Conservation (phyloP, 106 monocot genomes). For the Allium fistulosum region DNA sequence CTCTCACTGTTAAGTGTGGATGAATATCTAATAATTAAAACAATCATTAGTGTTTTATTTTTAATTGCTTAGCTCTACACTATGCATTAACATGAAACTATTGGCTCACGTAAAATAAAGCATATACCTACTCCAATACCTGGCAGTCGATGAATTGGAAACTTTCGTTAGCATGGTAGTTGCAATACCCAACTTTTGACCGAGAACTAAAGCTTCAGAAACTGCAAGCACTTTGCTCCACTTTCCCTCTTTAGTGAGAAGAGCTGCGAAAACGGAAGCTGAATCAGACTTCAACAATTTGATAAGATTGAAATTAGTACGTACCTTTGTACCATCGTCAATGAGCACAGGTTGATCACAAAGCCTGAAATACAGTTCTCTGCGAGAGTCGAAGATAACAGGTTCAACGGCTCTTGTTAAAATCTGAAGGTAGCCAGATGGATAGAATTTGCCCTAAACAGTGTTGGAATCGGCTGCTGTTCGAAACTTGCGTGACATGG, state of each 20-base stretch:
- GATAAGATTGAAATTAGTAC: background rate
- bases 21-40: too few species aligned
- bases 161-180: slow-evolving; percentile 60
- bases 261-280: background rate
- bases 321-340: slow-evolving; percentile 15
- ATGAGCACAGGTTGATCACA: slow-evolving; percentile 14
- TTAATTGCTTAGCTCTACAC: too few species aligned
- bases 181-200: slow-evolving; percentile 73
- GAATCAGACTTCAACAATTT: background rate
- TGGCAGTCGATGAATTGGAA: slow-evolving; percentile 92
- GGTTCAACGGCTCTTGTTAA: slow-evolving; percentile 12
- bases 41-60: too few species aligned
- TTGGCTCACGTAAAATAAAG: too few species aligned
- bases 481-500: slow-evolving; percentile 16
- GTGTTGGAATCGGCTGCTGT: slow-evolving; percentile 24
- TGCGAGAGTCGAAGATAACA: background rate
- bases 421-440: slow-evolving; percentile 14
- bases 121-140: slow-evolving; percentile 88
- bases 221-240: slow-evolving; percentile 29
- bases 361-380: slow-evolving; percentile 8
- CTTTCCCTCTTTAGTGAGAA: slow-evolving; percentile 4
- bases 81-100: too few species aligned
- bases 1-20: slow-evolving; percentile 41
- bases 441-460: slow-evolving; percentile 24
- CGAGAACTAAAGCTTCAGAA: slow-evolving; percentile 92